Percentiles rank a stretch among this genome's conserved stretches.
Conservation (phyloP, 441 rosid species). For the Erodium texanum region DNA sequence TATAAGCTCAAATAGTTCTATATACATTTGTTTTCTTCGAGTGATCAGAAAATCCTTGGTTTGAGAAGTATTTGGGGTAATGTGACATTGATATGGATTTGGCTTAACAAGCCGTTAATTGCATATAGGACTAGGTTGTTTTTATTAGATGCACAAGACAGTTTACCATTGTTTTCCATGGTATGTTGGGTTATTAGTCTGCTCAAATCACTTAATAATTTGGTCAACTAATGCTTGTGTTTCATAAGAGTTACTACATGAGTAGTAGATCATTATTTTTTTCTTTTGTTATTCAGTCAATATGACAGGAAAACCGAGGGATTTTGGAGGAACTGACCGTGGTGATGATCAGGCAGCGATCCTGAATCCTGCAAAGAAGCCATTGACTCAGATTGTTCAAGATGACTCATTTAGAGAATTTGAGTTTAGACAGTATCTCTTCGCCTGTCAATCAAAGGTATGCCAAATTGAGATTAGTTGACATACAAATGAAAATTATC, state of each 20-base stretch:
- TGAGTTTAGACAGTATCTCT: constrained; percentile 91
- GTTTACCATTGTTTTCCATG: background rate
- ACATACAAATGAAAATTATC: background rate
- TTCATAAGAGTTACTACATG: background rate
- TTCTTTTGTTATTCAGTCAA: constrained; percentile 47
- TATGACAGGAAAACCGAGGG: constrained; percentile 61
- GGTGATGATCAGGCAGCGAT: constrained; percentile 92
- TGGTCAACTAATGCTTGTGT: background rate
- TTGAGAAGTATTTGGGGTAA: background rate
- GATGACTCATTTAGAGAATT: constrained; percentile 94
- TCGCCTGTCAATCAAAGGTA: constrained; percentile 93
- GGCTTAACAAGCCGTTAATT: background rate
- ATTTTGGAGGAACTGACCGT: constrained; percentile 79
- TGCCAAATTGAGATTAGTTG: constrained; percentile 18
- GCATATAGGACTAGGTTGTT: background rate
- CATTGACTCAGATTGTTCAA: constrained; percentile 73
- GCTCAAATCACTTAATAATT: background rate
- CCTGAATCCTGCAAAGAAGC: constrained; percentile 66
- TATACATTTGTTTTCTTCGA: background rate
- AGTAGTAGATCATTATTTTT: constrained; percentile 16
- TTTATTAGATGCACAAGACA: background rate
- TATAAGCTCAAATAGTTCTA: background rate
- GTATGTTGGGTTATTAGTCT: background rate
- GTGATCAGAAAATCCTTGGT: background rate
- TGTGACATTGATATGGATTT: background rate